Percentiles rank a stretch among this genome's conserved stretches.
phyloP scores from a whole-genome alignment of 495 filamentous ascomycete genomes.

The Annulohypoxylon stygium region DNA sequence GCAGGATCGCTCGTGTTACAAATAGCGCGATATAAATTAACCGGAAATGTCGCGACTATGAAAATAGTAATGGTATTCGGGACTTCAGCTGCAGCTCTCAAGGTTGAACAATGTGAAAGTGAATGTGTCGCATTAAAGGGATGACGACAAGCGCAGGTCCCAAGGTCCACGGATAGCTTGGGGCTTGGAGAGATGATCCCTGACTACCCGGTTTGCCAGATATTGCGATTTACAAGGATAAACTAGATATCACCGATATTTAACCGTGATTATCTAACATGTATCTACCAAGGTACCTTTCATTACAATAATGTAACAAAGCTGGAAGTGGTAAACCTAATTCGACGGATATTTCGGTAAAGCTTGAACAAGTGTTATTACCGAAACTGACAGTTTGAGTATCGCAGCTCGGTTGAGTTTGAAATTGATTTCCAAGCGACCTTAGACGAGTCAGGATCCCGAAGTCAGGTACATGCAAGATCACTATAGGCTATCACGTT shows the following conservation, averaged over 20 bases:
- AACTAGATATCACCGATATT: conserved; percentile 14
- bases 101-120: conserved; percentile 4
- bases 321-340: neutral
- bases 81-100: conserved; percentile 3
- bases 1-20: conserved; percentile 6
- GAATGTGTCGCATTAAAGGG: conserved; percentile 40
- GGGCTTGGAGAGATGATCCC: conserved; percentile 5
- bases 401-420: neutral
- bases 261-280: conserved; percentile 19
- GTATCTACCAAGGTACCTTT: conserved; percentile 5
- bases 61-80: neutral
- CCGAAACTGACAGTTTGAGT: neutral
- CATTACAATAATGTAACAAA: neutral
- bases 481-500: neutral
- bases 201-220: conserved; percentile 19
- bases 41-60: neutral
- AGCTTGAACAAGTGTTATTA: neutral
- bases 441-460: neutral
- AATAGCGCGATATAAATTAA: neutral
- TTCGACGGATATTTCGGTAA: neutral
- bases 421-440: neutral
- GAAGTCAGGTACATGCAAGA: neutral
- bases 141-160: conserved; percentile 41
- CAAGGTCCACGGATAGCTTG: conserved; percentile 18
- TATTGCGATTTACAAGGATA: neutral